Evolutionary conservation across 2,329 filamentous ascomycete genomes (phyloP).

Genomic region (Zelopaecilomyces penicillatus): DNA sequence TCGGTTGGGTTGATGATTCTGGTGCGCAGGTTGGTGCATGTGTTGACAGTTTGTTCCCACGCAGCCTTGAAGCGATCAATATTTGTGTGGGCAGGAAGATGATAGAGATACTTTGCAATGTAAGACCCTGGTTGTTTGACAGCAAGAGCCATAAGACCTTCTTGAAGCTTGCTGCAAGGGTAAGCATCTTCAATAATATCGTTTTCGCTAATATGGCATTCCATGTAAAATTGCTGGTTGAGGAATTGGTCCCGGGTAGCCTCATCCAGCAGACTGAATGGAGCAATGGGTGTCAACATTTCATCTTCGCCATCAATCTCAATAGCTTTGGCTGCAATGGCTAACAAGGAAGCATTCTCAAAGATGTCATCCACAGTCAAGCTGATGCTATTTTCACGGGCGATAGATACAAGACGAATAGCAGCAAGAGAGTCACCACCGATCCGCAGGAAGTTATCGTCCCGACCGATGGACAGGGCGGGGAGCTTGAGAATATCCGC

Average conservation of each 20-base stretch:
- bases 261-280: conserved; percentile 3
- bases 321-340: conserved; percentile 3
- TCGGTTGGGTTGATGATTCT: conserved; percentile 5
- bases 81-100: conserved; percentile 13
- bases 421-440: conserved; percentile 12
- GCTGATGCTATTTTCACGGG: conserved; percentile 5
- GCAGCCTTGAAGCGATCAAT: conserved; percentile 18
- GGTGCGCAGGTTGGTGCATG: conserved; percentile 6
- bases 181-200: conserved; percentile 13
- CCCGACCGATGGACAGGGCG: conserved; percentile 5
- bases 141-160: conserved; percentile 20
- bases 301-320: background rate
- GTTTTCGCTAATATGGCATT: background rate
- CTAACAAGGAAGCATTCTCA: conserved; percentile 10
- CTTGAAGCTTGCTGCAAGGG: conserved; percentile 14
- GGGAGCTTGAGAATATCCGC: conserved; percentile 8
- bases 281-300: background rate
- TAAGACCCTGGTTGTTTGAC: conserved; percentile 24
- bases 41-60: conserved; percentile 15
- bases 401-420: conserved; percentile 8
- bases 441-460: conserved; percentile 12
- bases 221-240: background rate
- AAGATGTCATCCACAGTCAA: conserved; percentile 8
- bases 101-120: conserved; percentile 20
- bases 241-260: conserved; percentile 1